Evolutionary conservation across 2,329 filamentous ascomycete genomes (phyloP), one percentile per base, ranked within the genome.

Genomic region (Dissoconium aciculare): DNA sequence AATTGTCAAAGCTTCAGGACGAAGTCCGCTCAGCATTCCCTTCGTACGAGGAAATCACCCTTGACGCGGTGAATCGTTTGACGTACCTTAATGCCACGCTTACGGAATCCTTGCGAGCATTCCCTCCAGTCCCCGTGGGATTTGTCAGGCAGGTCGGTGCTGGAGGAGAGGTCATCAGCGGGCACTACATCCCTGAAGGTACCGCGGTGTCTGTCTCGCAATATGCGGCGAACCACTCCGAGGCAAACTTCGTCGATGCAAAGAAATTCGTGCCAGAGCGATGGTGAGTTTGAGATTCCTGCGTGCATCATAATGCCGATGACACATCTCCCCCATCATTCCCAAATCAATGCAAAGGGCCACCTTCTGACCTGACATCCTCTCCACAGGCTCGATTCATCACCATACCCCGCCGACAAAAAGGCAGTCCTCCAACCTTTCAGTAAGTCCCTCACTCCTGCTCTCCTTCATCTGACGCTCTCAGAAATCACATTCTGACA

Each of bases 1-100:
- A 61, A 8, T 64, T 78, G 33, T 45, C 51, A 2, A 63, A 62
- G 21, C 56, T 81, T 28, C 63, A 66, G 40, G 44, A 55, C 3
- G 77, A 83, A 47, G 50, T 83, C 12, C 47, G 59, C 6, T 40
- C 28, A 3, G 30, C 35, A 3, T 54, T 58, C 40, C 31, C 24
- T 4, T 43, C 30, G 5, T 42, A 48, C 10, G 44, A 46, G 3
- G 53, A 58, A 4, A 56, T 61, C 30, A 50, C 35, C 3, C 48
- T 53, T 28, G 43, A 50, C 1, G 43, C 39, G 2, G 41, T 58
- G 3, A 47, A 46, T n/a, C 39, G 51, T 11, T 40, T 58, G 3
- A 38, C 39, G 3, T 62, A 60, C 33, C 46, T 61, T 3, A 43
- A 49, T 4, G 58, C 58, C 4, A 48, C 55, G 9, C 25, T 58